Evolutionary conservation across 305 asterid species (phyloP).

Genomic region (Rubia tinctorum): DNA sequence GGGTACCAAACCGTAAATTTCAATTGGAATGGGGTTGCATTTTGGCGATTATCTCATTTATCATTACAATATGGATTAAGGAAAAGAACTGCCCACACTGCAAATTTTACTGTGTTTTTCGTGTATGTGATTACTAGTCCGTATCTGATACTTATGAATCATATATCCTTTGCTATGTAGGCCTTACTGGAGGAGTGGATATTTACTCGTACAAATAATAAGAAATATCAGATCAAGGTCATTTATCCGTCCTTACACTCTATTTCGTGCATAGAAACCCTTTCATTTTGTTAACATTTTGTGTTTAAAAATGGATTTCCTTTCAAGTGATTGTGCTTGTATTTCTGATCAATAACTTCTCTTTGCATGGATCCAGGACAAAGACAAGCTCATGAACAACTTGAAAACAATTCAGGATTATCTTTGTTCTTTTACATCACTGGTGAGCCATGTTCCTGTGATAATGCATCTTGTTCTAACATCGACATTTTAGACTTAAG

Average conservation of each 20-base stretch:
- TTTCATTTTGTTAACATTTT: neutral
- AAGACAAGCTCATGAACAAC: slow-evolving; percentile 73
- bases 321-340: slow-evolving; percentile 15
- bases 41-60: neutral
- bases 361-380: slow-evolving; percentile 57
- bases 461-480: slow-evolving; percentile 9
- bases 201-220: slow-evolving; percentile 57
- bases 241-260: slow-evolving; percentile 13
- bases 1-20: neutral
- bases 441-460: slow-evolving; percentile 44
- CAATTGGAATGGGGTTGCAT: neutral
- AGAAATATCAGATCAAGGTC: slow-evolving; percentile 80
- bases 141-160: neutral
- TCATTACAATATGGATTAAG: neutral
- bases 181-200: slow-evolving; percentile 98
- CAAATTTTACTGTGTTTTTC: neutral
- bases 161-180: slow-evolving; percentile 35
- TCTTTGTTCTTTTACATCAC: slow-evolving; percentile 87
- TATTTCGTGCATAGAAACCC: slow-evolving; percentile 11
- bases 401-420: slow-evolving; percentile 88
- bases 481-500: slow-evolving; percentile 2
- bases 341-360: slow-evolving; percentile 12
- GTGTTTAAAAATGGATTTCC: slow-evolving; percentile 1
- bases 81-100: neutral
- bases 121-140: neutral